Conservation (phyloP, 305 asterid species). For the Fraxinus ornus region DNA sequence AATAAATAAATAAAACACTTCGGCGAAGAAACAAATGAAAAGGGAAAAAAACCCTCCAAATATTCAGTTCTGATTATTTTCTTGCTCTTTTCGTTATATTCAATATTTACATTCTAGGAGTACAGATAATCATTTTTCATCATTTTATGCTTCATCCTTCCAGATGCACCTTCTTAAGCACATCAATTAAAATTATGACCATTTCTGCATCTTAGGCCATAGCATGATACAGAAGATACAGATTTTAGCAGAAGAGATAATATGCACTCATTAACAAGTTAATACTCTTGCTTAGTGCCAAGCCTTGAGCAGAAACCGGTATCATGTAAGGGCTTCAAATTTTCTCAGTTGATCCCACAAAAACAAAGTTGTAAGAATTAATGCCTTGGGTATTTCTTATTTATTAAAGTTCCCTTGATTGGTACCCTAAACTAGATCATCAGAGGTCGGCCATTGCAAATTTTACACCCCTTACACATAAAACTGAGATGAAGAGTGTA, state of each 20-base stretch:
- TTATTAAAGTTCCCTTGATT: neutral
- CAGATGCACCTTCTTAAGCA: neutral
- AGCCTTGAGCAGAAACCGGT: neutral
- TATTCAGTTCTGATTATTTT: neutral
- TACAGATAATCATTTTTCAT: slow-evolving; percentile 1
- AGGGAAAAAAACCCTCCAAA: neutral
- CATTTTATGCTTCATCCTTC: neutral
- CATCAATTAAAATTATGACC: neutral
- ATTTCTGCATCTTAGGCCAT: neutral
- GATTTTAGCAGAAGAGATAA: neutral
- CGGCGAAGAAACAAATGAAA: slow-evolving; percentile 1
- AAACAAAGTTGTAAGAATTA: neutral
- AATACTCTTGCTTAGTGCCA: neutral
- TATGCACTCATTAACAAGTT: neutral
- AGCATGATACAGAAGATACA: neutral
- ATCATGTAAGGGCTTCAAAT: neutral
- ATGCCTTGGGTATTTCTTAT: neutral
- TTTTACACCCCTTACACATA: neutral
- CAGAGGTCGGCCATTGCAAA: slow-evolving; percentile 4
- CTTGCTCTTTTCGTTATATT: neutral
- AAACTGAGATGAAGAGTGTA: slow-evolving; percentile 11
- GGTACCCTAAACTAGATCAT: neutral
- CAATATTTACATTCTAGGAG: neutral
- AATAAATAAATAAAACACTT: neutral
- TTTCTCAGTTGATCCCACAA: neutral